Conservation (phyloP, 2,329 filamentous ascomycete genomes). For the Colletotrichum neosansevieriae region DNA sequence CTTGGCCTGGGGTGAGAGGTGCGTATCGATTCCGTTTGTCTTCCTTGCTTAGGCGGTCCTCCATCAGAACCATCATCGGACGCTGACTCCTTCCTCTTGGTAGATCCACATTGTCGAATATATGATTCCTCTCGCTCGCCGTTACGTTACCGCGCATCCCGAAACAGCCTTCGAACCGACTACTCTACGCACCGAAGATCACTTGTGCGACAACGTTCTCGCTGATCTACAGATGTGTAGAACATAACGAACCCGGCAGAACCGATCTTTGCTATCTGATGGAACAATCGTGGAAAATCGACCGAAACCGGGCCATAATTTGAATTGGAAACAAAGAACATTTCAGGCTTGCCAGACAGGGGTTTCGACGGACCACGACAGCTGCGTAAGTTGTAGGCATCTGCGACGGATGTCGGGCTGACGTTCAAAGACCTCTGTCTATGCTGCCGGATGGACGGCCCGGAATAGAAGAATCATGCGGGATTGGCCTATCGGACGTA, state of each 20-base stretch:
- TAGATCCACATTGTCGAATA: slow-evolving; percentile 47
- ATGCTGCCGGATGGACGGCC: background rate
- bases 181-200: slow-evolving; percentile 37
- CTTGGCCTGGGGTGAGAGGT: slow-evolving; percentile 47
- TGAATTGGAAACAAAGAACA: background rate
- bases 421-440: background rate
- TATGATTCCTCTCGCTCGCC: slow-evolving; percentile 47
- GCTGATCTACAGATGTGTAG: slow-evolving; percentile 46
- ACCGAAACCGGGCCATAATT: slow-evolving; percentile 39
- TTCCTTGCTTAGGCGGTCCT: background rate
- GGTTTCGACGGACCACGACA: background rate
- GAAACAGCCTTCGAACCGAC: slow-evolving; percentile 40
- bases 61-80: too few relatives aligned
- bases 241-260: slow-evolving; percentile 43
- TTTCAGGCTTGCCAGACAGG: background rate
- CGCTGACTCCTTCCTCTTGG: background rate
- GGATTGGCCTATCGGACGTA: too few relatives aligned
- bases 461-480: too few relatives aligned
- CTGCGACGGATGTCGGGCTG: background rate
- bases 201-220: slow-evolving; percentile 45
- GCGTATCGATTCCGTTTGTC: background rate
- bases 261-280: slow-evolving; percentile 45
- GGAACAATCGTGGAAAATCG: slow-evolving; percentile 46
- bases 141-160: slow-evolving; percentile 45
- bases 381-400: background rate